Base-by-base conservation (phyloP, 306 rosid genomes). In the Lupinus albus region DNA sequence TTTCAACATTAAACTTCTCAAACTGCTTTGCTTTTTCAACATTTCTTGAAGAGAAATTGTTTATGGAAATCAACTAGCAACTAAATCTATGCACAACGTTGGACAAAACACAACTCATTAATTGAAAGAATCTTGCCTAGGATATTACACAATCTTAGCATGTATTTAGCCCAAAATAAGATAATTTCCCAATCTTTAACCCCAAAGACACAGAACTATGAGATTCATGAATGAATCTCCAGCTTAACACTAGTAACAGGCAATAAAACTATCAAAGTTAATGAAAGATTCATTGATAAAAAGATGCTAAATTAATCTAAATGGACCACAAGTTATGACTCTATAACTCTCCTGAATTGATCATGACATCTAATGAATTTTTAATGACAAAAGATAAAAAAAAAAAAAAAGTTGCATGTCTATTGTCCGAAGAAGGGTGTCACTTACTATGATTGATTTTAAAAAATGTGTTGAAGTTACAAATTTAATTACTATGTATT, bases 251-350 rank as follows among this genome's bases (percentile, higher is more conserved):
- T 18, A 39, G 45, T 9, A 55, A 17, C 20, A 56, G 8, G 12
- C 14, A 48, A 38, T 21, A 58, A 67, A 60, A 47, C 28, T 58
- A 25, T 7, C 11, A 68, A 49, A 56, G 5, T 30, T 64, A 57
- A 77, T 38, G 7, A 45, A 30, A 17, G 47, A 39, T 32, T 67
- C 47, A 11, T 30, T 44, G 52, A 57, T 16, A 56, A 58, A 35
- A 59, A 47, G 48, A 55, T 13, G 54, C 18, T 51, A 53, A 55
- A 39, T 68, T 53, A 56, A 48, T 28, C 59, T 64, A 9, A 66
- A 64, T 74, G 72, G 66, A 74, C 78, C 67, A 64, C 78, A 11
- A 32, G 38, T 56, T 11, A 56, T 56, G 54, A 53, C 17, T 39
- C 71, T 11, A 56, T 56, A 46, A 53, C 17, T 39, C 71, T 36